Conservation (phyloP, 495 filamentous ascomycete species). For the Aspergillus nidulans region DNA sequence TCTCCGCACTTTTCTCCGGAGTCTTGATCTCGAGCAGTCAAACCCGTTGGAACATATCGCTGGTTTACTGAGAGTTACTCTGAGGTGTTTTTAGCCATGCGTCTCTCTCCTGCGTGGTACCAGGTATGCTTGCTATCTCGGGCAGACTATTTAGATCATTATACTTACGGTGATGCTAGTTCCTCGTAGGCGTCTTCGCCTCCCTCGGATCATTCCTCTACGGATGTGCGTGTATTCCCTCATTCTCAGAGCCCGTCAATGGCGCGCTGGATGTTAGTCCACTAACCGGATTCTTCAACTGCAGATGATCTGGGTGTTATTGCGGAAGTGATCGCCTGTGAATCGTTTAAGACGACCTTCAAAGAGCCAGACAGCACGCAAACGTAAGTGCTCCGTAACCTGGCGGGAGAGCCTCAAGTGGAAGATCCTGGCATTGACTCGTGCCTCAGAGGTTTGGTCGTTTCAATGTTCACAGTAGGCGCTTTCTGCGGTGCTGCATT, state of each 20-base stretch:
- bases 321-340: conserved; percentile 52
- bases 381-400: conserved; percentile 39
- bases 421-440: background rate
- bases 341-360: conserved; percentile 49
- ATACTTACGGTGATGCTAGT: conserved; percentile 34
- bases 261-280: background rate
- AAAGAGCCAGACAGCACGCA: conserved; percentile 44
- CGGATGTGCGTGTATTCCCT: conserved; percentile 38
- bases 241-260: conserved; percentile 19
- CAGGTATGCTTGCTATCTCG: conserved; percentile 35
- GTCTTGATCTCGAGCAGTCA: conserved; percentile 1
- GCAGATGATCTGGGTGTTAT: conserved; percentile 54
- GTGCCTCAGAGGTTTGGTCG: conserved; percentile 53
- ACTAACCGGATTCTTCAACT: conserved; percentile 8
- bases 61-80: background rate
- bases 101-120: conserved; percentile 52
- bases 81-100: conserved; percentile 32
- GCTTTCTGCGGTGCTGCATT: conserved; percentile 40
- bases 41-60: background rate
- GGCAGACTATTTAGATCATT: background rate
- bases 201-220: conserved; percentile 58
- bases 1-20: conserved; percentile 16
- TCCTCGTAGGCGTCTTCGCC: conserved; percentile 59
- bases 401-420: background rate
- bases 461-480: conserved; percentile 60